Percentiles rank a stretch among this genome's conserved stretches.
Conservation (phyloP, 441 rosid genomes). For the Gossypium davidsonii region DNA sequence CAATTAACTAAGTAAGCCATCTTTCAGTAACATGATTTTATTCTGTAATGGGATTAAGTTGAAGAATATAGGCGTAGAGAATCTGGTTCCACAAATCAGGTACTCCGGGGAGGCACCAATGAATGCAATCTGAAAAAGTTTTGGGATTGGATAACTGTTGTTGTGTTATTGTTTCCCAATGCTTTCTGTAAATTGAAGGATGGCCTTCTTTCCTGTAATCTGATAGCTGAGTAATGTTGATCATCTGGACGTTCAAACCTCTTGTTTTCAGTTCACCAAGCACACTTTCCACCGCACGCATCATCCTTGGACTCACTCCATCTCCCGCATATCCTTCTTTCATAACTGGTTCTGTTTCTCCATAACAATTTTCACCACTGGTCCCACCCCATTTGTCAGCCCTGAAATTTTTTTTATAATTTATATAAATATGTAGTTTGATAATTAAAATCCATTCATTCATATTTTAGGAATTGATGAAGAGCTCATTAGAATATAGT, state of each 20-base stretch:
- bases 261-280: constrained; percentile 27
- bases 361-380: constrained; percentile 32
- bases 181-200: constrained; percentile 47
- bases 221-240: constrained; percentile 55
- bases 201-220: constrained; percentile 63
- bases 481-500: no score
- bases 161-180: constrained; percentile 46
- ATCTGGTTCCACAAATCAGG: constrained; percentile 67
- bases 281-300: constrained; percentile 35
- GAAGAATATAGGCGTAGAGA: constrained; percentile 49
- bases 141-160: constrained; percentile 35
- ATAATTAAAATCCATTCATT: no score
- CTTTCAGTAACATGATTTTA: not conserved
- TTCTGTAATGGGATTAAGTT: not conserved
- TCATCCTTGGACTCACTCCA: constrained; percentile 32
- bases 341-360: constrained; percentile 33
- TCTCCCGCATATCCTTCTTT: constrained; percentile 32
- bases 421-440: no score
- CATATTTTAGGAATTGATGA: no score
- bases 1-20: not conserved
- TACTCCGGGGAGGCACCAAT: constrained; percentile 43
- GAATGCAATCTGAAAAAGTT: constrained; percentile 55
- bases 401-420: constrained; percentile 17
- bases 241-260: constrained; percentile 44
- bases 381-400: constrained; percentile 53